Base-by-base conservation (phyloP, 1,139 yeast genomes). In the Taphrina flavorubra region DNA sequence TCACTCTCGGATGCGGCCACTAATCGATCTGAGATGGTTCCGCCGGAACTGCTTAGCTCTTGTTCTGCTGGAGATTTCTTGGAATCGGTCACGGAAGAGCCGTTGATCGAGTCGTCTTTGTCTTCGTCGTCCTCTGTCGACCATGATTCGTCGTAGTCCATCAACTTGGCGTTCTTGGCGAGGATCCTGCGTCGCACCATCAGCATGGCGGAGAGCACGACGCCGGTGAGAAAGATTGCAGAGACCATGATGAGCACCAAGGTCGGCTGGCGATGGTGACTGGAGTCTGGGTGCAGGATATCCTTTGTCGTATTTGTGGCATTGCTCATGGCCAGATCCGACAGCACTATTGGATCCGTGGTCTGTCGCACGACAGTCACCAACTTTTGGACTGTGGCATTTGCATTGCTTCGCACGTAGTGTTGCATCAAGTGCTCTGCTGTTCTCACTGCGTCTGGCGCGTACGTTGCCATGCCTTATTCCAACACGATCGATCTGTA, bases 241-340 rank as follows among this genome's bases (percentile, higher is more conserved):
- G 16, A 8, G 58, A 53, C 10, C 14, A 53, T 34, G 25, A 53
- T 20, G 42, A 53, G 58, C 20, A 37, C 58, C 11, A 53, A 42
- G 11, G 58, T 36, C 40, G 58, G 58, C 8, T n/a, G 42, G 16
- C 58, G 58, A 36, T 53, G 58, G 16, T 53, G 58, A 36, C 53
- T 49, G 6, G 31, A 20, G 53, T 49, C 53, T 4, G 53, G 53
- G 36, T 49, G 53, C 13, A 49, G n/a, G n/a, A 49, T 20, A n/a
- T 49, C 53, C 11, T 49, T 49, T 18, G 53, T 8, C 36, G 36
- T 8, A 2, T n/a, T n/a, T 3, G 53, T 20, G n/a, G 36, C 53
- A n/a, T 49, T 49, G 36, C 36, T 49, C n/a, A n/a, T n/a, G 47
- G 47, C 18, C 1, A n/a, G n/a, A 5, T 44, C 47, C 2, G 47